Conservation (phyloP, 768 basidiomycete species). For the Grammothele lineata region DNA sequence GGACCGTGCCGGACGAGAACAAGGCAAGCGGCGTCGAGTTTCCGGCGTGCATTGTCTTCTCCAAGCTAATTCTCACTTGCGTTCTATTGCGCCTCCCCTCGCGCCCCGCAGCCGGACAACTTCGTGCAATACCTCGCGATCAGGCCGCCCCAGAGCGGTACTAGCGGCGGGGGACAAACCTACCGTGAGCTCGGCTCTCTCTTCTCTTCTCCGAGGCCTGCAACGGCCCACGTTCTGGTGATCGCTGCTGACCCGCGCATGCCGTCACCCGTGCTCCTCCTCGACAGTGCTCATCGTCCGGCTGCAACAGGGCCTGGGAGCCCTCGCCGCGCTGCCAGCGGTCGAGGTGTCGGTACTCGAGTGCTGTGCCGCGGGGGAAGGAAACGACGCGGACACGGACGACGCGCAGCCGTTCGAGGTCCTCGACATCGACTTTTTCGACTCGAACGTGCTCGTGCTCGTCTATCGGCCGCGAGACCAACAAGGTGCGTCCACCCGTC, state of each 20-base stretch:
- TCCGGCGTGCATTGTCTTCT: too few relatives aligned
- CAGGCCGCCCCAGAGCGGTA: slow-evolving; percentile 35
- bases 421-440: slow-evolving; percentile 74
- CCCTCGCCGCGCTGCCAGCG: slow-evolving; percentile 33
- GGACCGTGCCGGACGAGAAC: slow-evolving; percentile 41
- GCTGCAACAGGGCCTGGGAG: slow-evolving; percentile 44
- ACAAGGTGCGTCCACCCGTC: slow-evolving; percentile 19
- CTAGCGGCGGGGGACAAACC: slow-evolving; percentile 23
- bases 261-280: background rate
- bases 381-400: slow-evolving; percentile 34
- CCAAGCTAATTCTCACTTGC: too few relatives aligned
- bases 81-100: background rate
- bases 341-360: slow-evolving; percentile 49
- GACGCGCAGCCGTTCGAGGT: slow-evolving; percentile 44
- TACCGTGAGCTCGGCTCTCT: slow-evolving; percentile 33
- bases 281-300: slow-evolving; percentile 53
- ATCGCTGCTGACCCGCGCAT: background rate
- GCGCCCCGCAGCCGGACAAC: slow-evolving; percentile 15
- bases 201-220: background rate
- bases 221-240: slow-evolving; percentile 2
- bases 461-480: slow-evolving; percentile 49
- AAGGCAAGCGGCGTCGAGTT: slow-evolving; percentile 40
- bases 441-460: slow-evolving; percentile 64
- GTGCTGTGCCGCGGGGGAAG: slow-evolving; percentile 42
- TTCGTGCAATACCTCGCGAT: slow-evolving; percentile 51